Evolutionary conservation across 2,329 filamentous ascomycete species (phyloP).

Genomic region (Coniella lustricola): DNA sequence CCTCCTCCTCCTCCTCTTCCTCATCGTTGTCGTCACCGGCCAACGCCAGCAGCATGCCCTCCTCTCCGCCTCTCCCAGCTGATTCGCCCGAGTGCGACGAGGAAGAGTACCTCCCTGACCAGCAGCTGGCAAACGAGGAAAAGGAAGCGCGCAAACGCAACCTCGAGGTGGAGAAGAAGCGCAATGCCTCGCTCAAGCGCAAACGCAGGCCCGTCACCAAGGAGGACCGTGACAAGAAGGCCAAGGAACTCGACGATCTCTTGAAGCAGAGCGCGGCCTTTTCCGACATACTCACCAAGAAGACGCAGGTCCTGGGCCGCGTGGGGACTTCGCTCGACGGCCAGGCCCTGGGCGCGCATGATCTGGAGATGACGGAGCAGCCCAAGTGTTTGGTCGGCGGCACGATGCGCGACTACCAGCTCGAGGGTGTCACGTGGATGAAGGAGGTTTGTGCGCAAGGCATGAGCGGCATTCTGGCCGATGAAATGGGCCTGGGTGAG

Average conservation of each 20-base stretch:
- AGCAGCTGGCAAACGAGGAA: slow-evolving; percentile 33
- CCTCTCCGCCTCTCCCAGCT: slow-evolving; percentile 28
- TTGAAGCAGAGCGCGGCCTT: slow-evolving; percentile 54
- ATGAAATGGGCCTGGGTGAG: slow-evolving; percentile 81
- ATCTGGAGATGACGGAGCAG: slow-evolving; percentile 75
- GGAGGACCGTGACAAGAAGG: slow-evolving; percentile 50
- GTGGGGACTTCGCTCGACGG: slow-evolving; percentile 56
- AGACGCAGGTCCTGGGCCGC: slow-evolving; percentile 55
- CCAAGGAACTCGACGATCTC: slow-evolving; percentile 51
- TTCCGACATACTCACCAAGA: slow-evolving; percentile 55
- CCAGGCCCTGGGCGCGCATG: slow-evolving; percentile 52
- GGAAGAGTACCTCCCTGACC: slow-evolving; percentile 18
- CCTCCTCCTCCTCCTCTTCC: too few relatives aligned
- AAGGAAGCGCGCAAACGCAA: slow-evolving; percentile 41
- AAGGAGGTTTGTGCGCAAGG: slow-evolving; percentile 75
- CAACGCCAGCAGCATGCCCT: slow-evolving; percentile 27
- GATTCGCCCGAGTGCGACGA: slow-evolving; percentile 20
- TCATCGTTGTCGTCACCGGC: not conserved
- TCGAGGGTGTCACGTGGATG: slow-evolving; percentile 94
- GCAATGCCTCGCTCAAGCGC: slow-evolving; percentile 33
- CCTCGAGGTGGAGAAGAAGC: slow-evolving; percentile 39
- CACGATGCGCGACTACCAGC: slow-evolving; percentile 87
- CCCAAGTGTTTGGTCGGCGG: slow-evolving; percentile 75
- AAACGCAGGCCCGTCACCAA: slow-evolving; percentile 44
- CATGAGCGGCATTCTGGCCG: slow-evolving; percentile 82